Conservation (phyloP, 31 red algal genomes). For the Odonthalia washingtoniensis region DNA sequence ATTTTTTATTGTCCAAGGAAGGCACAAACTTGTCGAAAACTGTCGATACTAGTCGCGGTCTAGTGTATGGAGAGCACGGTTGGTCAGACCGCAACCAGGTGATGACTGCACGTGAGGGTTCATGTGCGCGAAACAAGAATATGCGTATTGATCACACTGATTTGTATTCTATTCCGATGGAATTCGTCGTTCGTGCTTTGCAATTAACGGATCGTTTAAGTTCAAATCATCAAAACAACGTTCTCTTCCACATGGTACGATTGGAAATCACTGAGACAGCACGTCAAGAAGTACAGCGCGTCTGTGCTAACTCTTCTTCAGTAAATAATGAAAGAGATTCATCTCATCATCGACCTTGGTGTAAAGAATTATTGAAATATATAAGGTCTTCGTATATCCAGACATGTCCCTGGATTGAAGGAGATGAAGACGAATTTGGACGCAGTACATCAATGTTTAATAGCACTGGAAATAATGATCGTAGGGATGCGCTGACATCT, state of each 20-base stretch:
- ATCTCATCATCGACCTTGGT: background rate
- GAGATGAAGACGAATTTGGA: background rate
- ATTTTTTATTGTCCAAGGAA: slow-evolving; percentile 2
- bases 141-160: background rate
- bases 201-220: background rate
- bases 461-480: background rate
- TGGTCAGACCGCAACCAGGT: background rate
- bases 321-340: too few relatives aligned
- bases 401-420: background rate
- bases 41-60: background rate
- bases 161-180: background rate
- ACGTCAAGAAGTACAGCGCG: background rate
- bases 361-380: background rate
- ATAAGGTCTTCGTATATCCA: background rate
- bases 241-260: background rate
- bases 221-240: background rate
- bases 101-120: background rate
- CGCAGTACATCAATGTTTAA: background rate
- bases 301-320: background rate
- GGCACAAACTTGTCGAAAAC: background rate
- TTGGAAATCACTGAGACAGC: background rate
- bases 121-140: background rate
- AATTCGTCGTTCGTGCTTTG: background rate
- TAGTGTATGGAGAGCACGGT: background rate
- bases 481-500: background rate